Conservation (phyloP, 1,284 basidiomycete species). For the Leccinum pseudoinsigne region DNA sequence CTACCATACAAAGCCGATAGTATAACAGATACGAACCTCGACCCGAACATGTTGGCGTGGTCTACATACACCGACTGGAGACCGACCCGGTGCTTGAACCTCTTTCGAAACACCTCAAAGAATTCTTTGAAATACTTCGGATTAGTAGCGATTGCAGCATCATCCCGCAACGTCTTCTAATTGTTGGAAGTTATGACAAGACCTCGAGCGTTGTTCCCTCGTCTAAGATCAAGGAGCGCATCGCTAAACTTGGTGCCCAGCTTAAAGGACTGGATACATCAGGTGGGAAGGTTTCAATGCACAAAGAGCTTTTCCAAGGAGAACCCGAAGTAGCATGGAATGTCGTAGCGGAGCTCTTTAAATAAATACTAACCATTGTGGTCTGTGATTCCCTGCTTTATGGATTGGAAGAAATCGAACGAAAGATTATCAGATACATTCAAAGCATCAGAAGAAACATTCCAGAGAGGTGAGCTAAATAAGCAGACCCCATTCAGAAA, state of each 20-base stretch:
- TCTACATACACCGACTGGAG: conserved; percentile 28
- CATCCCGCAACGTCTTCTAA: conserved; percentile 1
- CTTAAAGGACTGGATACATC: background rate
- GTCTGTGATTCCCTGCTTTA: background rate
- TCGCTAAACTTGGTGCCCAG: background rate
- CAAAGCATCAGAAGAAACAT: background rate
- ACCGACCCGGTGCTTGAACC: conserved; percentile 16
- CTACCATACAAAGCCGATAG: background rate
- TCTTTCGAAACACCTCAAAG: conserved; percentile 7
- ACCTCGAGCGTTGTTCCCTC: conserved; percentile 7
- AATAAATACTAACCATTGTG: background rate
- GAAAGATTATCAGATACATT: background rate
- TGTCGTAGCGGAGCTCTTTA: conserved; percentile 16
- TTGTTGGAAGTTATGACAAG: conserved; percentile 17
- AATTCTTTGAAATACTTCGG: background rate
- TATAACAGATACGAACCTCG: conserved; percentile 7
- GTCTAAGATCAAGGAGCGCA: conserved; percentile 9
- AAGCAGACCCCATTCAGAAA: background rate
- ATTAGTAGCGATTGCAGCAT: background rate
- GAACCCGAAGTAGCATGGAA: conserved; percentile 18
- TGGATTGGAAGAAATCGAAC: background rate
- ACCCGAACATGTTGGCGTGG: conserved; percentile 8
- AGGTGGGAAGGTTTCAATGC: conserved; percentile 9
- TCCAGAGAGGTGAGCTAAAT: background rate
- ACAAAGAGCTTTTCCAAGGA: conserved; percentile 12